Conservation (phyloP, 306 rosid genomes). For the Vigna nakashimae region DNA sequence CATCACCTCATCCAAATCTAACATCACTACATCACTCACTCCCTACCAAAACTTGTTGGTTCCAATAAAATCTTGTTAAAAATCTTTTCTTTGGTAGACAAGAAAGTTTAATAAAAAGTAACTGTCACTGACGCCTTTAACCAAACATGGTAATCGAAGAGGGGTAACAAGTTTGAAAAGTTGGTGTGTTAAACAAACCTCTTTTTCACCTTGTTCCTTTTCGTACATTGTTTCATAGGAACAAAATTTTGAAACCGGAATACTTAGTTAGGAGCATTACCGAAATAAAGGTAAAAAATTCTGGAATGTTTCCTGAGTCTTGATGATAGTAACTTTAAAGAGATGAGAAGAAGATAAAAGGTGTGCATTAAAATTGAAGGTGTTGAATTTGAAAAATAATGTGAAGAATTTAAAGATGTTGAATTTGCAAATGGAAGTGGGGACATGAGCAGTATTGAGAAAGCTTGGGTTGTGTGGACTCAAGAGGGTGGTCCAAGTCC, state of each 20-base stretch:
- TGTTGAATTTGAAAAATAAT: neutral
- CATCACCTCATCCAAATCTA: no score
- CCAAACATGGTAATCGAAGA: neutral
- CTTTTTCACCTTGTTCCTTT: neutral
- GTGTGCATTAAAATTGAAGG: neutral
- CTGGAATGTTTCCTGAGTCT: neutral
- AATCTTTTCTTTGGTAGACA: neutral
- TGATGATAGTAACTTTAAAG: neutral
- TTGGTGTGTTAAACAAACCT: neutral
- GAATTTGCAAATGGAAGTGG: constrained; percentile 21
- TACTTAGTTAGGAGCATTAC: neutral
- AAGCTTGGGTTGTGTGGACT: constrained; percentile 24
- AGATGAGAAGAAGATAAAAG: neutral
- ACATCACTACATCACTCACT: no score
- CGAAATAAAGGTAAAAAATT: no score
- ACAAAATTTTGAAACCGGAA: neutral
- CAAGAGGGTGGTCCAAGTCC: constrained; percentile 43
- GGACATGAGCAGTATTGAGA: constrained; percentile 35
- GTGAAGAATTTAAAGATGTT: no score
- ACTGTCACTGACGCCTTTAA: neutral
- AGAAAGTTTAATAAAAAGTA: neutral
- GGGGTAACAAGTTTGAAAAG: neutral
- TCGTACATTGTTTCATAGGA: neutral
- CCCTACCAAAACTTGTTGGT: no score
- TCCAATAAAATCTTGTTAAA: neutral